Evolutionary conservation across 768 basidiomycete species (phyloP).

Genomic region (Royoungia palumana): DNA sequence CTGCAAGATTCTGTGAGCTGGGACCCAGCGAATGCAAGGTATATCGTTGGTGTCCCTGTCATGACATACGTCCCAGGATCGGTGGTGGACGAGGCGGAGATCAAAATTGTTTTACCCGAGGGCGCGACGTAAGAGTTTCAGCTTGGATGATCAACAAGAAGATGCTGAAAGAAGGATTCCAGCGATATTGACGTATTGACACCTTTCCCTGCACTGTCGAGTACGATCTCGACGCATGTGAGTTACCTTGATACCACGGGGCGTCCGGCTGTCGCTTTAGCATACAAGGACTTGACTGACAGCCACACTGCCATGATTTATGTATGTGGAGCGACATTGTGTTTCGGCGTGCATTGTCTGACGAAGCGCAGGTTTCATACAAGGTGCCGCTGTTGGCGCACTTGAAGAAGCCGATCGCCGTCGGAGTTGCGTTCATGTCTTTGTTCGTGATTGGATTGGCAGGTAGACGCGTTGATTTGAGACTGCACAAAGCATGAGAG

Average conservation of each 20-base stretch:
- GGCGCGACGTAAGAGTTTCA: slow-evolving; percentile 76
- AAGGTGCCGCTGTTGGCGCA: slow-evolving; percentile 77
- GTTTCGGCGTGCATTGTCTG: slow-evolving; percentile 3
- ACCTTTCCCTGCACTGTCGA: slow-evolving; percentile 74
- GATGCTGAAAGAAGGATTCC: slow-evolving; percentile 12
- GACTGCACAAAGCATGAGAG: slow-evolving; percentile 40
- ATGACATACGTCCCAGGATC: slow-evolving; percentile 78
- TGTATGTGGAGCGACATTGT: slow-evolving; percentile 48
- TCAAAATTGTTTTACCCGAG: slow-evolving; percentile 85
- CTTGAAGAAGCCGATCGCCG: slow-evolving; percentile 80
- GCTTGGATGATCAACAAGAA: slow-evolving; percentile 10
- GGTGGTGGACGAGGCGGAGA: slow-evolving; percentile 74
- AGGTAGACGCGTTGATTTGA: slow-evolving; percentile 51
- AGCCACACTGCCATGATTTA: slow-evolving; percentile 78
- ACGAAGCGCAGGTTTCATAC: slow-evolving; percentile 73
- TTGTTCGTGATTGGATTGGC: slow-evolving; percentile 54
- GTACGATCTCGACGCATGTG: slow-evolving; percentile 60
- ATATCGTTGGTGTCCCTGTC: slow-evolving; percentile 80
- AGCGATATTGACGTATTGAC: slow-evolving; percentile 76
- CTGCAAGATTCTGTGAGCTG: slow-evolving; percentile 69
- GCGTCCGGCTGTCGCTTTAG: slow-evolving; percentile 72
- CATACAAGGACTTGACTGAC: slow-evolving; percentile 72
- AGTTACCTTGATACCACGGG: slow-evolving; percentile 93
- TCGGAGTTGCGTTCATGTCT: slow-evolving; percentile 64
- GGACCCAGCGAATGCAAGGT: slow-evolving; percentile 57